A percentile compares a stretch with the other conserved stretches of the same genome.
Evolutionary conservation across 352 stramenopile genomes (phyloP).

Genomic region (Phytophthora aleatoria): DNA sequence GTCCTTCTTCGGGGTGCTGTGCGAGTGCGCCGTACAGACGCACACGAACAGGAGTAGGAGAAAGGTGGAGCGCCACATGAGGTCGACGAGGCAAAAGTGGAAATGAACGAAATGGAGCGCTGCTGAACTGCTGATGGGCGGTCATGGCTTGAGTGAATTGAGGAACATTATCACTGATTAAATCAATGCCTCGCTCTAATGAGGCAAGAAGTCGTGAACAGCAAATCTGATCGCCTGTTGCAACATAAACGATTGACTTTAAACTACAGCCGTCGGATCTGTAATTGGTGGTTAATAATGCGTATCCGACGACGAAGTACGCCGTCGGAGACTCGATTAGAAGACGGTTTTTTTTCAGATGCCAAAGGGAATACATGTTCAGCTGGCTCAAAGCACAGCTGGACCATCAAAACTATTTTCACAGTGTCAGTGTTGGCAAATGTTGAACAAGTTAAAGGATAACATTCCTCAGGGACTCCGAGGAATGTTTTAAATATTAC

Average conservation of each 20-base stretch:
- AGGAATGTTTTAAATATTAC: too few species aligned
- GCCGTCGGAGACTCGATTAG: not conserved
- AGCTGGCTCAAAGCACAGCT: not conserved
- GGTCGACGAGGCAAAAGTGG: slow-evolving; percentile 13
- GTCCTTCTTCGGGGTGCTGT: not conserved
- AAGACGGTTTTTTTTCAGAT: not conserved
- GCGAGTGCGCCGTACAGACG: slow-evolving; percentile 17
- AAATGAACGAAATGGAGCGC: slow-evolving; percentile 4
- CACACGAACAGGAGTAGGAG: slow-evolving; percentile 20
- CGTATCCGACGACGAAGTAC: not conserved
- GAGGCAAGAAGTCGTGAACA: not conserved
- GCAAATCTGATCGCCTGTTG: not conserved
- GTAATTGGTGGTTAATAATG: not conserved
- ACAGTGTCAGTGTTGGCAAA: too few species aligned
- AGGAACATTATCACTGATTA: too few species aligned
- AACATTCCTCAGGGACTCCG: too few species aligned
- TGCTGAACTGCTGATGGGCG: not conserved
- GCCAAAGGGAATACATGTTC: not conserved
- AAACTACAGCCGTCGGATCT: not conserved
- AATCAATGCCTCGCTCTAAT: too few species aligned
- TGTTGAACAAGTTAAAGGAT: too few species aligned
- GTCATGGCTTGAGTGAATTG: not conserved
- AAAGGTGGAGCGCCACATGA: slow-evolving; percentile 26
- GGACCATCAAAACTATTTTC: not conserved
- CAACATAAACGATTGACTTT: not conserved